A percentile compares a stretch with the other conserved stretches of the same genome.
These are phyloP conservation scores for Lepiota subincarnata DNA, from an alignment of 768 basidiomycete species.

Conservation along the genomic window DNA sequence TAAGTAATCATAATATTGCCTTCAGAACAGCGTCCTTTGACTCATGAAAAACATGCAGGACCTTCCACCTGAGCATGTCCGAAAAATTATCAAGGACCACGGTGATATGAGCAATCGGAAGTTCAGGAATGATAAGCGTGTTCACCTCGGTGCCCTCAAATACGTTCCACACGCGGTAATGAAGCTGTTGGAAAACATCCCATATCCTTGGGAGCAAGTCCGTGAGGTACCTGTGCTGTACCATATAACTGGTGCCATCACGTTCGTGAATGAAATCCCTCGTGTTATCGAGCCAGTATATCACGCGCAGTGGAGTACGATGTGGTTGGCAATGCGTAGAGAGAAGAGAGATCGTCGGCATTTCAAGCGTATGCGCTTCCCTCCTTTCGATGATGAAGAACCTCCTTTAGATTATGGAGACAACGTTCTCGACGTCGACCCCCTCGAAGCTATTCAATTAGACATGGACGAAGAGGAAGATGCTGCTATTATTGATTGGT, in stretches of 20 bases:
- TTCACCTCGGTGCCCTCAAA: conserved; percentile 96
- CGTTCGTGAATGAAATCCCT: conserved; percentile 98
- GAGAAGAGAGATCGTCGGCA: conserved; percentile 98
- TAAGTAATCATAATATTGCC: conserved; percentile 31
- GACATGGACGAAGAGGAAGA: conserved; percentile 95
- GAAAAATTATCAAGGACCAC: conserved; percentile 99
- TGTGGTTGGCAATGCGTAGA: conserved; percentile 99
- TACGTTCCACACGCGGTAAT: conserved; percentile 99
- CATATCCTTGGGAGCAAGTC: conserved; percentile 98
- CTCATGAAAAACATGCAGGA: conserved; percentile 49
- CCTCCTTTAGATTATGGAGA: conserved; percentile 99
- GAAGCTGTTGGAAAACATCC: conserved; percentile 98
- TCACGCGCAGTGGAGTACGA: conserved; percentile 98
- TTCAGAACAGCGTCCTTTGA: conserved; percentile 12
- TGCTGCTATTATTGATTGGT: conserved; percentile 90
- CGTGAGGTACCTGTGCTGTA: conserved; percentile 98
- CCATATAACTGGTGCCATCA: conserved; percentile 99
- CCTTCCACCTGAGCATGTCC: conserved; percentile 93
- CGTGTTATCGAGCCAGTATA: conserved; percentile 96
- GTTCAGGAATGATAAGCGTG: conserved; percentile 98
- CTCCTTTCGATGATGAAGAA: conserved; percentile 98
- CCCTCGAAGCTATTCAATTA: conserved; percentile 94
- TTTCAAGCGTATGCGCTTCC: conserved; percentile 99
- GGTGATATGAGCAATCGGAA: conserved; percentile 99
- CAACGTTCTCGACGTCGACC: conserved; percentile 97